Conservation (phyloP, 202 grass and related monocot species). For the Hordeum pubiflorum region DNA sequence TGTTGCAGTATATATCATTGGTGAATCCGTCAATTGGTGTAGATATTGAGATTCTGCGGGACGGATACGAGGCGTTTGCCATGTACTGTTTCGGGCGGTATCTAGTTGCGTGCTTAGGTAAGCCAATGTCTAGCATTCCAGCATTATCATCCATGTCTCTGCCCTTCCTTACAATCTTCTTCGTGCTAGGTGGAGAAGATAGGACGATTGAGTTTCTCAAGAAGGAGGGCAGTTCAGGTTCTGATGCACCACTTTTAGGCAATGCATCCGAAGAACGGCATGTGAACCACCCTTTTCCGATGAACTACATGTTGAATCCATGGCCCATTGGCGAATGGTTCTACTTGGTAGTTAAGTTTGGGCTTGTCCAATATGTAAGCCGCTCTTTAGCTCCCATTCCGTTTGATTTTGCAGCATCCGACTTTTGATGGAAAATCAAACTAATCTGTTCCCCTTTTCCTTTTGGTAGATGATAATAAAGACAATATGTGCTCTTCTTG, state of each 20-base stretch:
- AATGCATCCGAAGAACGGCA: conserved; percentile 52
- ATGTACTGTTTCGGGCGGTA: conserved; percentile 98
- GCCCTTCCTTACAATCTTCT: background rate
- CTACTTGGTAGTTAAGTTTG: conserved; percentile 79
- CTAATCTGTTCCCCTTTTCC: background rate
- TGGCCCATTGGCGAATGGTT: conserved; percentile 76
- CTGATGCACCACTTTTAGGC: conserved; percentile 41
- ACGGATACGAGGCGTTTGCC: conserved; percentile 88
- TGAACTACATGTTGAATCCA: conserved; percentile 80
- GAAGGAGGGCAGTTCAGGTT: conserved; percentile 47
- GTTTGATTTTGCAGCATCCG: background rate
- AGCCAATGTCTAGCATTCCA: background rate
- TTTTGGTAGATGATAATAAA: conserved; percentile 75
- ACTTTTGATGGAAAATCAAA: background rate
- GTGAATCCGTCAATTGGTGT: conserved; percentile 70
- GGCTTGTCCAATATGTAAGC: conserved; percentile 86
- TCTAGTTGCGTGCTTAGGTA: conserved; percentile 90
- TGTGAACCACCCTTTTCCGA: conserved; percentile 84
- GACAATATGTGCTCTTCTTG: conserved; percentile 77
- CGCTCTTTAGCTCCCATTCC: background rate
- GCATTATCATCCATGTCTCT: background rate
- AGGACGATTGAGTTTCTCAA: conserved; percentile 81
- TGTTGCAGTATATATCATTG: conserved; percentile 77
- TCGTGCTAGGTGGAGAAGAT: conserved; percentile 70
- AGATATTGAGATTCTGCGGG: conserved; percentile 77